Evolutionary conservation across 176 grass and related monocot species (phyloP), one percentile per base, ranked within the genome.

Genomic region (Oropetium thomaeum): DNA sequence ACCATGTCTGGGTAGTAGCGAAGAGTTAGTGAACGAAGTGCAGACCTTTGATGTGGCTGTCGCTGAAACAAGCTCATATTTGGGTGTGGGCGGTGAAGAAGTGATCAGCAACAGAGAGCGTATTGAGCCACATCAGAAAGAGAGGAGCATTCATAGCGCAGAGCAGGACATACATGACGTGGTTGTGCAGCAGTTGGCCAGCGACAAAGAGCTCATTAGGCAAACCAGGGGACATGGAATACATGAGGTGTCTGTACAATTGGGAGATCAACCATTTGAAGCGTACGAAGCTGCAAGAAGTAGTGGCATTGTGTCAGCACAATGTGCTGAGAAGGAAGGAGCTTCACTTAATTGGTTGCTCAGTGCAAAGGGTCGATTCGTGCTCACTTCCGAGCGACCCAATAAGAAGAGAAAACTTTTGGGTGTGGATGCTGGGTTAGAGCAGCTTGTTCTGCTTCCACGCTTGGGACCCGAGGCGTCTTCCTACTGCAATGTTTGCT

Each of bases 401-500:
- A 99, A 95, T 66, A 99, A 99, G 87, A 99, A 99, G 76, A 88
- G 92, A 58, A 99, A 99, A 79, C 92, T 95, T 33, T 54, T 99
- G 63, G 96, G 96, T 29, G 82, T 63, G 58, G 61, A 90, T 82
- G 96, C 96, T 66, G 96, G 96, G 59, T 73, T 99, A 52, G 76
- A 99, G 61, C 85, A 81, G 77, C 84, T 99, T 51, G 52, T 99
- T 68, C 41, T 81, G 22, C 92, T 99, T 70, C 92, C 96, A 16
- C 59, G 67, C 66, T 20, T 65, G 34, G 83, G 62, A 53, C 5
- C 77, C 32, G 84, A 83, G 61, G 73, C 76, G 53, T 47, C 65
- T 65, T 28, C 79, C 23, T 69, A 58, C 25, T 99, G 96, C 37
- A 92, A 99, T 48, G 72, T 96, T 54, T 99, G 96, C 75, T 96